phyloP scores from a whole-genome alignment of 2,329 filamentous ascomycete genomes.

The Magnaporthiopsis poae region DNA sequence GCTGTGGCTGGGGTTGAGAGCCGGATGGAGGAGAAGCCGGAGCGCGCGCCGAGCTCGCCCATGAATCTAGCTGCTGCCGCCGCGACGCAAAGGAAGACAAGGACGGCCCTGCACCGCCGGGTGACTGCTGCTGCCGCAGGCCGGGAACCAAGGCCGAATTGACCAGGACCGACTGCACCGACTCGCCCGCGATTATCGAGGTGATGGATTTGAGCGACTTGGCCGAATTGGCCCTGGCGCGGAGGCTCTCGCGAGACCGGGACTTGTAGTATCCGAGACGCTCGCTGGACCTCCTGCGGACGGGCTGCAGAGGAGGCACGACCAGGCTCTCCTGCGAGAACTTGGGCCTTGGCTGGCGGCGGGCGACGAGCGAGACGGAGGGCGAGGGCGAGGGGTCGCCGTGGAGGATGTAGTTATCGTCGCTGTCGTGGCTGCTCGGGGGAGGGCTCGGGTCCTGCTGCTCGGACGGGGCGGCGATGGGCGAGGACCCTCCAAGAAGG shows the following conservation, averaged over 20 bases:
- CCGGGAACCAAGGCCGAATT: constrained; percentile 31
- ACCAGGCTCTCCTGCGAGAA: constrained; percentile 54
- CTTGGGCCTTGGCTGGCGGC: constrained; percentile 24
- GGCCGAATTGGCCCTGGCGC: constrained; percentile 29
- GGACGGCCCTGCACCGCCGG: background rate
- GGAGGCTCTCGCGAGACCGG: constrained; percentile 43
- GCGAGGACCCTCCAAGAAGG: constrained; percentile 41
- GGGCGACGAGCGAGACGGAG: constrained; percentile 27
- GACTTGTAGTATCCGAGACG: constrained; percentile 38
- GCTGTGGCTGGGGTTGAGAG: constrained; percentile 7
- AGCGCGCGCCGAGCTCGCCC: constrained; percentile 1
- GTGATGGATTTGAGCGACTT: constrained; percentile 41
- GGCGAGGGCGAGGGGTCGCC: constrained; percentile 32
- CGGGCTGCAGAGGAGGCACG: constrained; percentile 44
- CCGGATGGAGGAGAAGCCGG: constrained; percentile 2
- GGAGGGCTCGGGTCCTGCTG: constrained; percentile 21
- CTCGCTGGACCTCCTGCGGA: constrained; percentile 37
- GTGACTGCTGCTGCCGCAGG: constrained; percentile 11
- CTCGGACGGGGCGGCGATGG: constrained; percentile 30
- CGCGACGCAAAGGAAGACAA: background rate
- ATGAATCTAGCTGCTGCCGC: constrained; percentile 5
- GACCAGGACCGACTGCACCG: constrained; percentile 27
- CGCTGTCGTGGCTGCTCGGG: constrained; percentile 28
- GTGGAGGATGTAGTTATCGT: constrained; percentile 46
- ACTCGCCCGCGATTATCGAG: constrained; percentile 42